phyloP scores from a whole-genome alignment of 305 asterid genomes.

The Solanum hybrid region DNA sequence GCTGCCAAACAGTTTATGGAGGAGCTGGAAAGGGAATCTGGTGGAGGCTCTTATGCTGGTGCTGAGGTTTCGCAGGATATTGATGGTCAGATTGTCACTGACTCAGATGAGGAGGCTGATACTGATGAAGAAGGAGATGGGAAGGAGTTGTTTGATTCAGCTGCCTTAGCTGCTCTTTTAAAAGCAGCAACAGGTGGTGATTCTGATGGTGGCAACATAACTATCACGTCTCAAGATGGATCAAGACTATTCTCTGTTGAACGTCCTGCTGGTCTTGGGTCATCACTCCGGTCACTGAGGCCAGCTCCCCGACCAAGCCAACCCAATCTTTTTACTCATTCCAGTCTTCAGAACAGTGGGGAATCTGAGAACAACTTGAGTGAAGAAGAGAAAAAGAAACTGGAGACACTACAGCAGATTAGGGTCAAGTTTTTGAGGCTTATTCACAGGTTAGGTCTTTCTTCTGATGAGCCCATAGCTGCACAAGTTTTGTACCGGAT shows the following conservation, averaged over 20 bases:
- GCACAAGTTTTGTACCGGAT: conserved; percentile 76
- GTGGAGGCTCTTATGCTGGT: conserved; percentile 34
- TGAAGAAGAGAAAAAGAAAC: conserved; percentile 79
- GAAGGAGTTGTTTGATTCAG: conserved; percentile 68
- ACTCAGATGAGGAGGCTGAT: conserved; percentile 82
- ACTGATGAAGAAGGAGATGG: conserved; percentile 86
- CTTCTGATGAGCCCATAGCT: conserved; percentile 69
- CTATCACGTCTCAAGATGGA: conserved; percentile 76
- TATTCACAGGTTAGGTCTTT: conserved; percentile 61
- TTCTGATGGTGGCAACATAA: conserved; percentile 55
- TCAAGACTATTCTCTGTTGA: conserved; percentile 91
- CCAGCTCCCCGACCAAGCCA: conserved; percentile 49
- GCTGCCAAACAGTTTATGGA: conserved; percentile 79
- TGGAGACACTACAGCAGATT: conserved; percentile 67
- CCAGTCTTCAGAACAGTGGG: conserved; percentile 29
- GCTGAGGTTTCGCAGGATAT: conserved; percentile 38
- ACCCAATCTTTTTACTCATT: conserved; percentile 37
- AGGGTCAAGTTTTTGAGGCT: conserved; percentile 86
- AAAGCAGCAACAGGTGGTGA: conserved; percentile 89
- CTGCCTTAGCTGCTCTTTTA: conserved; percentile 85
- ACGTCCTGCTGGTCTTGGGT: conserved; percentile 94
- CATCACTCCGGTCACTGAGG: conserved; percentile 72
- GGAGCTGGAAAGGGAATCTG: conserved; percentile 70
- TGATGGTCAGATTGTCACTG: conserved; percentile 83
- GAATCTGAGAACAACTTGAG: conserved; percentile 55